Evolutionary conservation across 768 basidiomycete species (phyloP).

Genomic region (Pulveroboletus ravenelii): DNA sequence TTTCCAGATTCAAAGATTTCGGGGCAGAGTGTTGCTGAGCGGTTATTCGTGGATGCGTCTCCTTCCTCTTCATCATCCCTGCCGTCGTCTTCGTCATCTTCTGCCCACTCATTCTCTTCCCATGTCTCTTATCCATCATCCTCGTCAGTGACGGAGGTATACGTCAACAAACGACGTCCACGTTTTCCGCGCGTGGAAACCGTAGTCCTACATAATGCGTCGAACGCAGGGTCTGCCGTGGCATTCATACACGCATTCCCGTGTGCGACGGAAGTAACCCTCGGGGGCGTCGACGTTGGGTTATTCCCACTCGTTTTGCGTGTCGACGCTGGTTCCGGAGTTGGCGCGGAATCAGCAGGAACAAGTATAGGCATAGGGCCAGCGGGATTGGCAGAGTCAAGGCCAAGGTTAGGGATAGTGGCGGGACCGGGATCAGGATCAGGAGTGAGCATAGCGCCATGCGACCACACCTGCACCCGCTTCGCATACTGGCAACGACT

Average conservation of each 20-base stretch:
- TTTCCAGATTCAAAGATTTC: constrained; percentile 28
- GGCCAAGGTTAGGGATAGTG: not conserved
- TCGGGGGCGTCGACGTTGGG: constrained; percentile 26
- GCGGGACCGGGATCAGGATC: not conserved
- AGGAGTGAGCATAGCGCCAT: not conserved
- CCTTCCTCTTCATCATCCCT: not conserved
- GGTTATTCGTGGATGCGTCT: constrained; percentile 17
- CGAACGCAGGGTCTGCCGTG: constrained; percentile 19
- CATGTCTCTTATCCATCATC: not conserved
- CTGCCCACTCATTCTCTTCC: not conserved
- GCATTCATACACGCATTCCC: constrained; percentile 29
- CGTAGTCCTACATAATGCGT: constrained; percentile 24
- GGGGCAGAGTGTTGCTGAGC: constrained; percentile 25
- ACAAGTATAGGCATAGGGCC: not conserved
- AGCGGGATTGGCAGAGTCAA: not conserved
- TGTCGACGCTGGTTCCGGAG: not conserved
- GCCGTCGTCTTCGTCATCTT: not conserved
- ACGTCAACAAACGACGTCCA: constrained; percentile 12
- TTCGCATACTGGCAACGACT: constrained; percentile 18
- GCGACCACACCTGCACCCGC: constrained; percentile 4
- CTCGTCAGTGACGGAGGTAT: not conserved
- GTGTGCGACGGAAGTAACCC: constrained; percentile 11
- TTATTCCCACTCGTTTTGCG: constrained; percentile 19
- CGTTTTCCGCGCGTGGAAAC: constrained; percentile 27
- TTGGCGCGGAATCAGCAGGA: not conserved